Base-by-base conservation (phyloP, 2,329 filamentous ascomycete species). In the Diaporthe sp. region DNA sequence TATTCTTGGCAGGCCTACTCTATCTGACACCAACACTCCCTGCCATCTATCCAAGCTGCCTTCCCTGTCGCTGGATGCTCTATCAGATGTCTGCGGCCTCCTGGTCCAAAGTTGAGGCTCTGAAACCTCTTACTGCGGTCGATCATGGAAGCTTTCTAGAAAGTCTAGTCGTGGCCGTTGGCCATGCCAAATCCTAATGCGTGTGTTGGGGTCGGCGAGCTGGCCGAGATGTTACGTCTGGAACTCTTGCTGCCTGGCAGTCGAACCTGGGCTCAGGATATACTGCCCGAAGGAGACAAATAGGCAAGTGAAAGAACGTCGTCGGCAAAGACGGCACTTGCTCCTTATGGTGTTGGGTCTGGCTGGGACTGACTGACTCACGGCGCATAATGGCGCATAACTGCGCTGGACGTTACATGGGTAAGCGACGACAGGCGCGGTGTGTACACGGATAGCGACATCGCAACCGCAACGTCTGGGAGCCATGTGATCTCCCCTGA, bases 61-160 rank as follows among this genome's bases (percentile, higher is more conserved):
- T 54, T 68, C 64, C 64, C 64, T 68, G 64, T 30, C 33, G 12
- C 64, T 13, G 33, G 64, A 40, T 54, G 64, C 35, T 13, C 35
- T 68, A 17, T 54, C 60, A 47, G 47, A 40, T 52, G 64, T 30
- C 45, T 52, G 5, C 35, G 42, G 22, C 30, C 45, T 38, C 30
- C 47, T 30, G 17, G 64, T 68, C 45, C 64, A 40, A 28, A 40
- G n/a, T 54, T 40, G 47, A 68, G 64, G 47, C 64, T 54, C 47
- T 68, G 64, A 54, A 68, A 68, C 64, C 15, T 28, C 64, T 54
- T n/a, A 33, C 8, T 38, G 45, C 47, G 1, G 64, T 68, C 64
- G 64, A 68, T 68, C 64, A 68, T 68, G 33, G 64, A 68, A 68
- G 47, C 45, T 54, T 68, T 68, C 47, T 68, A 68, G 64, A 68